phyloP scores from a whole-genome alignment of 164 flowering plant genomes.

The Pachysandra terminalis region DNA sequence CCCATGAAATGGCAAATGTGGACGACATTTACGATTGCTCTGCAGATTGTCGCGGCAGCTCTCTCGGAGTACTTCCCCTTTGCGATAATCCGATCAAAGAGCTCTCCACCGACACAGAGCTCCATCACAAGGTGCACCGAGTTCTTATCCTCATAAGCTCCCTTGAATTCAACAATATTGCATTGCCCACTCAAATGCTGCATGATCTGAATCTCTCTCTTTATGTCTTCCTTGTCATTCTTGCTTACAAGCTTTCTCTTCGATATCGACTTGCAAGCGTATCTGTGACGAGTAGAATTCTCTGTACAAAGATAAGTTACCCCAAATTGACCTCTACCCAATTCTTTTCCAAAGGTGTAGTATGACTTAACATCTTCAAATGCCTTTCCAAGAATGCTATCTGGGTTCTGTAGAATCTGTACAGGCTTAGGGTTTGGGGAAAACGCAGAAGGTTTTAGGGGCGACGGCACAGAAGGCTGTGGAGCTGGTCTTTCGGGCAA shows the following conservation, averaged over 20 bases:
- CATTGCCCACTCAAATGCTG: conserved; percentile 92
- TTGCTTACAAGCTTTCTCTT: conserved; percentile 73
- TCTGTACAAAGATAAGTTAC: conserved; percentile 84
- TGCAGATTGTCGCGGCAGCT: conserved; percentile 75
- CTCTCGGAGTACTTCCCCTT: conserved; percentile 85
- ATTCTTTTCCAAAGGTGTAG: conserved; percentile 67
- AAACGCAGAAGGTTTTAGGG: conserved; percentile 10
- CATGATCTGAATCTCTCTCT: conserved; percentile 88
- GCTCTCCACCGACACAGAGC: conserved; percentile 92
- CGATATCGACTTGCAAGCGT: conserved; percentile 86
- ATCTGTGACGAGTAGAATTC: conserved; percentile 47
- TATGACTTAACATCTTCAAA: conserved; percentile 55
- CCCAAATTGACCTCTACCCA: conserved; percentile 96
- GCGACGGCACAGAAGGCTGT: conserved; percentile 4
- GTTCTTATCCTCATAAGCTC: conserved; percentile 86
- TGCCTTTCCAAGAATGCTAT: conserved; percentile 77
- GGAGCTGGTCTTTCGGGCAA: conserved; percentile 18
- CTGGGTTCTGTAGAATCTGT: conserved; percentile 23
- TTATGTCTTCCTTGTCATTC: conserved; percentile 83
- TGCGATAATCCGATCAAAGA: conserved; percentile 86
- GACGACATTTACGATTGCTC: conserved; percentile 79
- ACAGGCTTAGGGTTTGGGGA: conserved; percentile 28
- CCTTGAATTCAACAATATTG: conserved; percentile 87
- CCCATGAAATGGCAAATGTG: conserved; percentile 94
- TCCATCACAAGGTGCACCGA: conserved; percentile 90